Conservation (phyloP, 1,139 yeast genomes). For the Candida sojae region DNA sequence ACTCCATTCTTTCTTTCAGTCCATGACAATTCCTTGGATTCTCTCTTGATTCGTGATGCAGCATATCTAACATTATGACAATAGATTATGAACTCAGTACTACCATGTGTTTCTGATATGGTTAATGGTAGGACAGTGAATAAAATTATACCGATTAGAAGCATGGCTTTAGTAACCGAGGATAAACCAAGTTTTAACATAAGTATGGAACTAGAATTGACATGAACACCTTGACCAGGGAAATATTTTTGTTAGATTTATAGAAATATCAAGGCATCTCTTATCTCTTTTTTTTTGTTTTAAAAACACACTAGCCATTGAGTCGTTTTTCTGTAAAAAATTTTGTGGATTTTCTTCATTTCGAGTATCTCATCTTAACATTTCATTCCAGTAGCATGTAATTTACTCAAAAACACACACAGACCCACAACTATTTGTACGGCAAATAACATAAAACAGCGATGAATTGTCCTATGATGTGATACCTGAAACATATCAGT, state of each 20-base stretch:
- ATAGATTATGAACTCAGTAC: slow-evolving; percentile 27
- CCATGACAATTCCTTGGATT: slow-evolving; percentile 35
- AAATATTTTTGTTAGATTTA: neutral
- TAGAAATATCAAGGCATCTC: no score
- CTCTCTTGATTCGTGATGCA: slow-evolving; percentile 19
- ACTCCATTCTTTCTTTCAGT: slow-evolving; percentile 24
- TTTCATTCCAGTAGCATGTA: no score
- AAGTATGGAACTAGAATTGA: neutral
- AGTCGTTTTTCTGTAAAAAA: no score
- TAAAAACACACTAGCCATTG: no score
- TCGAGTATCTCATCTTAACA: no score
- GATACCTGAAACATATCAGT: no score
- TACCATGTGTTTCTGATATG: slow-evolving; percentile 6
- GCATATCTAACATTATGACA: slow-evolving; percentile 40
- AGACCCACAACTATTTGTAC: no score
- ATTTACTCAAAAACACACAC: no score
- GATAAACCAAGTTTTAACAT: neutral
- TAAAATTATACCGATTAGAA: neutral
- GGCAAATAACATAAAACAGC: no score
- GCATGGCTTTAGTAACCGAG: neutral
- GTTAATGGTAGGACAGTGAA: neutral
- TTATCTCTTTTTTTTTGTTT: no score
- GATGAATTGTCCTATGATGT: no score
- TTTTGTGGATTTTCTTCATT: no score
- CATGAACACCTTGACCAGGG: neutral